Conservation (phyloP, 2,329 filamentous ascomycete genomes). For the Orbilia oligospora region DNA sequence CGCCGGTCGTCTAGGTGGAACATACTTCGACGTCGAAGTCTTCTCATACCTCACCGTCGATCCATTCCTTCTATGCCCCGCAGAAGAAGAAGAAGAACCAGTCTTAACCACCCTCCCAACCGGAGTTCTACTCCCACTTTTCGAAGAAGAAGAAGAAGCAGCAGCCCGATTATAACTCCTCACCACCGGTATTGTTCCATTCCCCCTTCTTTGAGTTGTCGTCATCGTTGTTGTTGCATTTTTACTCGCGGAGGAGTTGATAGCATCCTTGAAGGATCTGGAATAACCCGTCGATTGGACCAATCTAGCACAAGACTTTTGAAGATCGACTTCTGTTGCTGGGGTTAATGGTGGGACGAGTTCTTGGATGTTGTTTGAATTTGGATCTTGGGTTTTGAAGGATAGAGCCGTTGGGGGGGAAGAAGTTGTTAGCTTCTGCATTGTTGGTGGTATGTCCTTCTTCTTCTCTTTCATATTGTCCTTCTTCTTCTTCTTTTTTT, state of each 20-base stretch:
- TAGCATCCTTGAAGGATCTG: conserved; percentile 29
- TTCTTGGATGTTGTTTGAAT: conserved; percentile 33
- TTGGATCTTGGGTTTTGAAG: conserved; percentile 35
- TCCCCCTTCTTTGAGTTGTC: conserved; percentile 14
- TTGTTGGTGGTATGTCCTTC: conserved; percentile 32
- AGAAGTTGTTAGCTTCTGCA: conserved; percentile 44
- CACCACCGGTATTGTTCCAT: conserved; percentile 20
- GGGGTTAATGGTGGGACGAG: conserved; percentile 52
- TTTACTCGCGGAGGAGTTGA: too few species aligned
- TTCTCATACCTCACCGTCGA: conserved; percentile 46
- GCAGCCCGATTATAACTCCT: conserved; percentile 29
- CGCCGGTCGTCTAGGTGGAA: conserved; percentile 46
- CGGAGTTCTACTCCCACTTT: conserved; percentile 38
- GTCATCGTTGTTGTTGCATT: too few species aligned
- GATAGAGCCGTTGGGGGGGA: conserved; percentile 51
- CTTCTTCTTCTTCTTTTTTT: too few species aligned
- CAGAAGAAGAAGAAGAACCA: not conserved
- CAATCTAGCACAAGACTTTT: conserved; percentile 56
- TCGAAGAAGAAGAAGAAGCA: too few species aligned
- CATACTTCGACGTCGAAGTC: conserved; percentile 43
- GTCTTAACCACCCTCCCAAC: conserved; percentile 42
- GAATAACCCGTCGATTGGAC: conserved; percentile 54
- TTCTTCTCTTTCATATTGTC: too few species aligned
- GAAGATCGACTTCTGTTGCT: conserved; percentile 54
- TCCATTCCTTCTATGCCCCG: conserved; percentile 23